A percentile compares a stretch with the other conserved stretches of the same genome.
Conservation (phyloP, 108 stramenopile genomes). For the Stephanodiscus triporus region DNA sequence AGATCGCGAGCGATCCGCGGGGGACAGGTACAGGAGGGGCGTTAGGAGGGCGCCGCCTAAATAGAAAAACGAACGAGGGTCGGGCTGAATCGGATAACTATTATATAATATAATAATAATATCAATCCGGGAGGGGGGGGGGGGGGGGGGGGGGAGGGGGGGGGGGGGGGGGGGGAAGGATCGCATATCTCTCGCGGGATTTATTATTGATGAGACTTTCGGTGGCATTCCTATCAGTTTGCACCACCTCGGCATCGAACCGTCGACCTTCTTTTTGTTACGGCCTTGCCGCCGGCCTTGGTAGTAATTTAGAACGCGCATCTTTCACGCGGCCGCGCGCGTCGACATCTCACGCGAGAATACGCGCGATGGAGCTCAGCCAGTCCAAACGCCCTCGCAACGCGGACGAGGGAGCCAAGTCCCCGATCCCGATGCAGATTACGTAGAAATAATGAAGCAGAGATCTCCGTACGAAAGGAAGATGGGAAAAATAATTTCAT, state of each 20-base stretch:
- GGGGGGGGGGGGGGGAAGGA: neutral
- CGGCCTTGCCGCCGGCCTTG: neutral
- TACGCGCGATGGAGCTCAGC: neutral
- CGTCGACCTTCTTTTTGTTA: neutral
- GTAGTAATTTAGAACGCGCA: neutral
- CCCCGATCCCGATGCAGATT: neutral
- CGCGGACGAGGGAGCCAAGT: neutral
- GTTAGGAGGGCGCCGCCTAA: constrained; percentile 49
- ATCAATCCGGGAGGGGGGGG: too few relatives aligned
- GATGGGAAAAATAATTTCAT: constrained; percentile 28
- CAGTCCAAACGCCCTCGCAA: constrained; percentile 3
- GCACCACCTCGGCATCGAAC: neutral
- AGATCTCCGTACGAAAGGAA: constrained; percentile 41
- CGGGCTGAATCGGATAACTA: too few relatives aligned
- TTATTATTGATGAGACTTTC: constrained; percentile 8
- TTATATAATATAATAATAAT: too few relatives aligned
- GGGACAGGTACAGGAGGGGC: constrained; percentile 66
- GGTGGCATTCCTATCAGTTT: constrained; percentile 19
- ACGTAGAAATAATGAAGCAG: neutral
- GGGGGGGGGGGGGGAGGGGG: neutral
- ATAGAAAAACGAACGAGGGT: too few relatives aligned
- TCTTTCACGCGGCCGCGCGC: too few relatives aligned
- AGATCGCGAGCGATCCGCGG: constrained; percentile 65
- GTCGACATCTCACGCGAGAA: too few relatives aligned
- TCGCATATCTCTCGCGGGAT: too few relatives aligned